Percentiles rank a stretch among this genome's conserved stretches.
Evolutionary conservation across 2,329 filamentous ascomycete genomes (phyloP).

Genomic region (Colletotrichum chlorophyti): DNA sequence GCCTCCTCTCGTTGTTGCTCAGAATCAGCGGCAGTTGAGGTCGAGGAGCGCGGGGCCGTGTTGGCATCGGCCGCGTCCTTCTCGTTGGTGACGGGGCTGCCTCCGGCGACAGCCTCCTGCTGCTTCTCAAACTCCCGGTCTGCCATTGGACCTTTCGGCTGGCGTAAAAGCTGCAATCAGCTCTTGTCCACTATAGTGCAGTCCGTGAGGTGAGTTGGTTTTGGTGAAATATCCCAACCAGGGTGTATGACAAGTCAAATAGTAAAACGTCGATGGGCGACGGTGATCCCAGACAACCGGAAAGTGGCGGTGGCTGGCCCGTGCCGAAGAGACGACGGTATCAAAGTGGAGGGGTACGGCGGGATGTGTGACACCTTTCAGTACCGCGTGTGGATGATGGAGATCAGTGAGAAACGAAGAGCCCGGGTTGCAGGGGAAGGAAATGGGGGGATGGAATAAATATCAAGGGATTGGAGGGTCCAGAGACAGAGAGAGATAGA

Average conservation of each 20-base stretch:
- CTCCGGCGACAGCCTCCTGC: constrained; percentile 37
- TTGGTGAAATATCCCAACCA: too few relatives aligned
- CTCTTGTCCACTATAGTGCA: neutral
- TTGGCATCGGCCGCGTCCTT: constrained; percentile 9
- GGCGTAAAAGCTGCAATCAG: neutral
- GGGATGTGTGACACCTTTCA: too few relatives aligned
- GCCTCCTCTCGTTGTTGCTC: constrained; percentile 41
- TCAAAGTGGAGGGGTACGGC: constrained; percentile 7
- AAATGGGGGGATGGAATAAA: constrained; percentile 1
- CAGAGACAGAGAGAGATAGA: neutral
- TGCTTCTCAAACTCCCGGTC: constrained; percentile 37
- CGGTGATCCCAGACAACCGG: constrained; percentile 14
- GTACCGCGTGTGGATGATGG: neutral
- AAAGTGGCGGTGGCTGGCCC: constrained; percentile 24
- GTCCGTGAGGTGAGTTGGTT: too few relatives aligned
- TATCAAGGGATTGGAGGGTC: neutral
- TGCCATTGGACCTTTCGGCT: constrained; percentile 33
- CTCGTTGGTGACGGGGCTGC: constrained; percentile 36
- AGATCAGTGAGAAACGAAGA: neutral
- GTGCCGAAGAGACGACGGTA: constrained; percentile 16
- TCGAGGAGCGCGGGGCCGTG: constrained; percentile 28
- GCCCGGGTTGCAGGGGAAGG: neutral
- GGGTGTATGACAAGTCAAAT: neutral
- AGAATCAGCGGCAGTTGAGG: constrained; percentile 36
- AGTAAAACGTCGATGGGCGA: neutral